Evolutionary conservation across 805 yeast genomes (phyloP).

Genomic region (Candida vaughaniae): DNA sequence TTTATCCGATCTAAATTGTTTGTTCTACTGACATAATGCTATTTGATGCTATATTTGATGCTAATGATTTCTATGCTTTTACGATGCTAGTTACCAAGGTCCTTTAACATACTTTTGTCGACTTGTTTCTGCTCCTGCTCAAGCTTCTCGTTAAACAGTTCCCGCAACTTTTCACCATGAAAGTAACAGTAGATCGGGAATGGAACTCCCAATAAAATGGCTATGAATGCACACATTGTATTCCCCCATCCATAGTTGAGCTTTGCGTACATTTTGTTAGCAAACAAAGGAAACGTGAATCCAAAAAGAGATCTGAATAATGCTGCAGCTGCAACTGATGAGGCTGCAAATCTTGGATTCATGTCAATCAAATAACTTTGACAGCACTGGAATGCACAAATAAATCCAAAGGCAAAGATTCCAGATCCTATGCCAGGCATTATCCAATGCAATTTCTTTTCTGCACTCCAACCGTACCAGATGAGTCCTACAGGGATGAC

Average conservation of each 20-base stretch:
- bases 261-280: constrained; percentile 51
- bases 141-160: constrained; percentile 55
- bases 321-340: constrained; percentile 68
- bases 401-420: constrained; percentile 57
- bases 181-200: constrained; percentile 58
- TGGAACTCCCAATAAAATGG: constrained; percentile 61
- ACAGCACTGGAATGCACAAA: constrained; percentile 66
- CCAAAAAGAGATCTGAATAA: constrained; percentile 68
- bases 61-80: neutral
- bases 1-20: no score
- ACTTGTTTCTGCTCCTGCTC: constrained; percentile 40
- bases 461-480: constrained; percentile 74
- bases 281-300: constrained; percentile 67
- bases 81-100: neutral
- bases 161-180: constrained; percentile 56
- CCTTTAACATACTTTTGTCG: constrained; percentile 6
- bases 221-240: constrained; percentile 59
- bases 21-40: no score
- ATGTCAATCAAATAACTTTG: constrained; percentile 70
- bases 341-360: constrained; percentile 66
- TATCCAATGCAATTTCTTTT: constrained; percentile 56
- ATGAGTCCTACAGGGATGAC: constrained; percentile 58
- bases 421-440: constrained; percentile 62
- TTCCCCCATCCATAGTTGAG: constrained; percentile 74
- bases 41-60: neutral